Evolutionary conservation across 129 eudicot genomes (phyloP).

Genomic region (Lactuca saligna): DNA sequence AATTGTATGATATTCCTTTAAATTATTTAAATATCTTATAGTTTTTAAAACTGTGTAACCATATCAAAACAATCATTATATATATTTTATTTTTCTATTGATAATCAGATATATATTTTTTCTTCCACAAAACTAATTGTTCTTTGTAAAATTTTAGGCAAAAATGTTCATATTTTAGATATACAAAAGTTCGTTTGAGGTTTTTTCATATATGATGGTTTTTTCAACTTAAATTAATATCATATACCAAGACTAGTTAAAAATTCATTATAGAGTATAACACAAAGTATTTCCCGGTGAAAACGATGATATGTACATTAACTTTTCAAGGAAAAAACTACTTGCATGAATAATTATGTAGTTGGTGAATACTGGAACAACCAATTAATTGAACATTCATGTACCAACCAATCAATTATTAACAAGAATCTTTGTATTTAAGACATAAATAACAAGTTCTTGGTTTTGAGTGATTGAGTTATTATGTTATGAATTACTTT

Average conservation of each 20-base stretch:
- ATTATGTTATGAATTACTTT: neutral
- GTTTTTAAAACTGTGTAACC: too few species aligned
- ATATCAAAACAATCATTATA: neutral
- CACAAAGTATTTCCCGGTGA: neutral
- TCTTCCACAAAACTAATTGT: neutral
- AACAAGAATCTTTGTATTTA: conserved; percentile 24
- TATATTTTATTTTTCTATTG: too few species aligned
- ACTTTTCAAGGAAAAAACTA: neutral
- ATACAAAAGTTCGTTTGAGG: neutral
- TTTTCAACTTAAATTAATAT: too few species aligned
- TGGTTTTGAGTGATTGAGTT: neutral
- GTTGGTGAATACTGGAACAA: conserved; percentile 16
- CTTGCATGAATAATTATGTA: conserved; percentile 21
- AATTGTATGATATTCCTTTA: neutral
- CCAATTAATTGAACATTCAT: conserved; percentile 11
- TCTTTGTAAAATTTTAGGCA: neutral
- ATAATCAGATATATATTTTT: too few species aligned
- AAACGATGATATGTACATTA: neutral
- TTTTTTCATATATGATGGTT: neutral
- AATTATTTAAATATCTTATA: too few species aligned
- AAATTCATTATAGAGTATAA: neutral
- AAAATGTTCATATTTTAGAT: too few species aligned
- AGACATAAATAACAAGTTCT: conserved; percentile 2
- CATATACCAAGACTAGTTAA: neutral
- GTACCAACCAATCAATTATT: conserved; percentile 29